Percentiles rank a stretch among this genome's conserved stretches.
These are phyloP conservation scores for Leucosporidium creatinivorum DNA, from an alignment of 768 basidiomycete species.

Conservation along the genomic window DNA sequence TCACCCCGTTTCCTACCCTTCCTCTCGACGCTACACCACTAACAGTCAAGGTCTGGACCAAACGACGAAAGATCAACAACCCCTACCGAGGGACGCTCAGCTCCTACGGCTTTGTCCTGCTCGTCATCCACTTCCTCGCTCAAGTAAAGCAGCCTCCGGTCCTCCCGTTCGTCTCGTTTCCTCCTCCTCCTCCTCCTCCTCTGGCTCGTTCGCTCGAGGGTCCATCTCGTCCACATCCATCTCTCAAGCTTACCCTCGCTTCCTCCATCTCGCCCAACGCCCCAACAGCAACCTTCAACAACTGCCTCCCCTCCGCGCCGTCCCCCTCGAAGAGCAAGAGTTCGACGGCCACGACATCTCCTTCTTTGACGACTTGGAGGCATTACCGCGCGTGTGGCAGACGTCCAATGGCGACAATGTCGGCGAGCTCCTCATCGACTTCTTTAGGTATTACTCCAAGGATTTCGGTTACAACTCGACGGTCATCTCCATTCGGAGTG, in stretches of 20 bases:
- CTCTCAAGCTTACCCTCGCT: neutral
- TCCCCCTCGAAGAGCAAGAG: conserved; percentile 65
- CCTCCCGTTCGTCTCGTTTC: conserved; percentile 51
- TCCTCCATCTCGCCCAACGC: neutral
- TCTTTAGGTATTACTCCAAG: conserved; percentile 91
- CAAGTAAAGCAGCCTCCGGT: conserved; percentile 98
- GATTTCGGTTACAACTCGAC: conserved; percentile 87
- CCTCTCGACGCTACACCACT: neutral
- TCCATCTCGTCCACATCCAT: neutral
- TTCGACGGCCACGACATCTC: conserved; percentile 54
- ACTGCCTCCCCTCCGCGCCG: conserved; percentile 32
- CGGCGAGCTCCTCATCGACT: conserved; percentile 94
- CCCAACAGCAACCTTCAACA: conserved; percentile 29
- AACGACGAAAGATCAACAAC: conserved; percentile 96
- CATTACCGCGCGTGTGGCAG: conserved; percentile 82
- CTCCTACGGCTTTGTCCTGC: conserved; percentile 93
- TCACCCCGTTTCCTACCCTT: neutral
- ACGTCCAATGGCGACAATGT: conserved; percentile 88
- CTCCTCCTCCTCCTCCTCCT: neutral
- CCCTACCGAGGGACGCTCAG: conserved; percentile 94
- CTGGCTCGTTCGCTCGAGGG: neutral
- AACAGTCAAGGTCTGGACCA: conserved; percentile 98
- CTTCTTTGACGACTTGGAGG: conserved; percentile 97
- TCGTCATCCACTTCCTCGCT: conserved; percentile 94
- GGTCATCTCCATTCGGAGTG: conserved; percentile 72